Base-by-base conservation (phyloP, 2,329 filamentous ascomycete species). In the Pseudogymnoascus sp. region DNA sequence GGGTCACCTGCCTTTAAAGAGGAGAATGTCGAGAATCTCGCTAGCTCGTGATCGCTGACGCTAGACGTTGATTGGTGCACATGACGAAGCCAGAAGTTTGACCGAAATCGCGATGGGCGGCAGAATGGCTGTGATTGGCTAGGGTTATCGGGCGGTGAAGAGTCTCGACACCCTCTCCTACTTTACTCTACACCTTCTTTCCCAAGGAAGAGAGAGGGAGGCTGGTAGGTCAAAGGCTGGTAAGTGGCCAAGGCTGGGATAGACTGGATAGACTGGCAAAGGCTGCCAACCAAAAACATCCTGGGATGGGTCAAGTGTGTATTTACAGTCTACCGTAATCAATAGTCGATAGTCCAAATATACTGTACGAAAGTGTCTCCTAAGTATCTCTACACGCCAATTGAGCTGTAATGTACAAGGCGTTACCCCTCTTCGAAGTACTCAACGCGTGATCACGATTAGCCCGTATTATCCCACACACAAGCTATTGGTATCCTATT, bases 1-100 rank as follows among this genome's bases (percentile, higher is more conserved):
- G 50, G 50, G 50, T 56, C 50, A 56, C 50, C 50, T 56, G 50
- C 50, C 50, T 56, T 56, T 56, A 56, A 56, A 56, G 50, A 56
- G 50, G 50, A 43, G 50, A 56, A 56, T 33, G 50, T 56, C 28
- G 50, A 33, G 50, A 56, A 56, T 56, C 50, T 56, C 50, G 50
- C 50, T 56, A 56, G 50, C 50, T 56, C 50, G 50, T 56, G 50
- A 56, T 56, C 50, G 28, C 33, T 56, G 50, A 56, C 50, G 50
- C 50, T 56, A 56, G 50, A 33, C 28, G 50, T 3, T 56, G 50
- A 56, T 56, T 56, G 50, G 50, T 35, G 50, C 50, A 56, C 50
- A 56, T 56, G 50, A 56, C 50, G 50, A 56, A 56, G 50, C 28
- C 50, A 56, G 50, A 33, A 22, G 12, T 33, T 33, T 2, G 50